Evolutionary conservation across 345 rosid genomes (phyloP), one percentile per base, ranked within the genome.

Genomic region (Triadica sebifera): DNA sequence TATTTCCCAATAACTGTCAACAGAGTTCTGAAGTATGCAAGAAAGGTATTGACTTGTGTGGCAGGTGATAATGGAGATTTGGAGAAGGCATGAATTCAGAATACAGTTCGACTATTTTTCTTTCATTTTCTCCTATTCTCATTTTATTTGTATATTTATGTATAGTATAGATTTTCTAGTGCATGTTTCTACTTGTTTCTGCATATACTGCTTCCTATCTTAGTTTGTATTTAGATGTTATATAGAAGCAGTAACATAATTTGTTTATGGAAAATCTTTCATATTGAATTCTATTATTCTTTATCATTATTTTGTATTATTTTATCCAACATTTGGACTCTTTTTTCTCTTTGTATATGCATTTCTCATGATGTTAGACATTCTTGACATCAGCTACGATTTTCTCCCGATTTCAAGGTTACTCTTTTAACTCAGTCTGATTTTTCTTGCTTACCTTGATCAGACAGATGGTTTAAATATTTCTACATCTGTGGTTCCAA

Each of bases 391-490:
- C 22, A 20, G 34, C 3, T 65, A 6, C 34, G 13, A 16, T 62
- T 62, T 4, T 34, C 15, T 37, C 66, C 43, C 5, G 3, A 37
- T 62, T n/a, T n/a, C n/a, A 8, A 46, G 50, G 74, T 12, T 75
- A 53, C 63, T 59, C 68, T 75, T 12, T 45, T 74, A 50, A 60
- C 46, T 60, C 70, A 22, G 41, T 77, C 62, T 75, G 57, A 51
- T 73, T 55, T 70, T 60, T 69, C 39, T 68, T 8, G 13, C 65
- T 73, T 45, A 70, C 78, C 58, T 61, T 81, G 63, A 43, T 75
- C 78, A 81, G 78, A 62, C 87, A 94, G 98, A 89, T 94, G 89
- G 97, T 92, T 81, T 97, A 94, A 80, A 87, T 94, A 78, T 89
- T 86, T 85, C 88, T 88, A 78, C 91, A 92, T 81, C 74, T 71